Evolutionary conservation across 257 asterid species (phyloP), one percentile per base, ranked within the genome.

Genomic region (Perilla frutescens): DNA sequence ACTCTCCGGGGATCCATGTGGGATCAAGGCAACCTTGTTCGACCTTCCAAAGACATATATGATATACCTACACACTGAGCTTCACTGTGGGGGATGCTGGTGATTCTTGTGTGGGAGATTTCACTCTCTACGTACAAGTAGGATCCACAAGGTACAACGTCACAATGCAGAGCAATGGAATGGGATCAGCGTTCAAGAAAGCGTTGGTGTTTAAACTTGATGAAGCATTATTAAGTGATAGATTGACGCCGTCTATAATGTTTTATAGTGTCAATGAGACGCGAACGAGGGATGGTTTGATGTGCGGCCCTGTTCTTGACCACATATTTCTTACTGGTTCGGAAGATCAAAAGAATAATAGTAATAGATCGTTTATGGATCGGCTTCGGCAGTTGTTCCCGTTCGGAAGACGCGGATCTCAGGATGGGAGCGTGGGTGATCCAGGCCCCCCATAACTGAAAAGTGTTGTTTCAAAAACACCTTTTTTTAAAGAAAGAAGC

Each of bases 61-160:
- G n/a, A 10, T 36, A 9, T 12, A 26, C 61, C 0, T 77, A 74
- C 68, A 73, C 65, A 5, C 50, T 81, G 56, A 74, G 69, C 51
- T 77, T 81, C 80, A 77, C 75, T 6, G 44, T 81, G 29, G 82
- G 80, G 2, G 82, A 81, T 43, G 80, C 76, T 13, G 64, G 70
- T 43, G 77, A 81, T 15, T 64, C 80, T 0, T 81, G 85, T 7
- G 47, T 64, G 4, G 85, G 69, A 1, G 75, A 77, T 43, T 58
- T 81, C 15, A 0, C 57, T 2, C 70, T 81, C 3, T 51, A 32
- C 31, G 26, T 67, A 7, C 55, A 74, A 71, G 55, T 53, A 34
- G 78, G 76, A 20, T 8, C n/a, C 4, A 49, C 14, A 4, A 34
- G 64, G 44, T 8, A 45, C 54, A 77, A 81, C 47, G 77, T 58